phyloP scores from a whole-genome alignment of 129 eudicot species.

The Tagetes erecta region DNA sequence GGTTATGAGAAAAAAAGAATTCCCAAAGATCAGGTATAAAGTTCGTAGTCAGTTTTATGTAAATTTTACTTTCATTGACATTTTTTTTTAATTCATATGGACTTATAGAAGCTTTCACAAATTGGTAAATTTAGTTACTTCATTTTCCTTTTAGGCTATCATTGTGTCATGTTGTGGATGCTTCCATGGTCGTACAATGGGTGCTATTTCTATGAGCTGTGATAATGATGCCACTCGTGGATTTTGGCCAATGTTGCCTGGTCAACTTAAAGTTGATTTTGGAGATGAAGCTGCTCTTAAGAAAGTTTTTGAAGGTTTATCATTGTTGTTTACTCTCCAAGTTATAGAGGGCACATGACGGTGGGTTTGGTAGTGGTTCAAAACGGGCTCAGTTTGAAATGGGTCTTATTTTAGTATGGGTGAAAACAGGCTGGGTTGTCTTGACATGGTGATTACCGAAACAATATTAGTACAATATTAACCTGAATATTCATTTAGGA shows the following conservation, averaged over 20 bases:
- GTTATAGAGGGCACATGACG: neutral
- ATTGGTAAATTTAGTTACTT: constrained; percentile 1
- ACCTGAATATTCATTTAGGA: neutral
- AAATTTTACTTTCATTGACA: neutral
- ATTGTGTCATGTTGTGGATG: constrained; percentile 99
- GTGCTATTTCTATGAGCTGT: constrained; percentile 95
- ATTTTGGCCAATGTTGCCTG: constrained; percentile 89
- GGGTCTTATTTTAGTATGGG: constrained; percentile 1
- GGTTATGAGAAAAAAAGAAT: constrained; percentile 87
- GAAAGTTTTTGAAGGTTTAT: constrained; percentile 77
- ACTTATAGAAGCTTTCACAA: constrained; percentile 1
- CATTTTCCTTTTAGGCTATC: constrained; percentile 62
- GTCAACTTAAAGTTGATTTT: constrained; percentile 90
- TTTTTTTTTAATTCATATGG: neutral
- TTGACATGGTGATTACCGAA: neutral
- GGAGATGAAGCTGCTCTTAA: constrained; percentile 80
- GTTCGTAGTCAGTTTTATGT: neutral
- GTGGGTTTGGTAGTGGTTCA: constrained; percentile 6
- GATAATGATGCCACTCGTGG: constrained; percentile 95
- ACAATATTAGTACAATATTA: neutral
- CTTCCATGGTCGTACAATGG: constrained; percentile 97
- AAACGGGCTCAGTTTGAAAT: neutral
- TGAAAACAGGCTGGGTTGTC: neutral
- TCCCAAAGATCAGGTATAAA: constrained; percentile 76
- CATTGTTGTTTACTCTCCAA: constrained; percentile 2